Evolutionary conservation across 371 early-diverging fungal genomes (phyloP), one percentile per base, ranked within the genome.

Genomic region (Entomophthora muscae): DNA sequence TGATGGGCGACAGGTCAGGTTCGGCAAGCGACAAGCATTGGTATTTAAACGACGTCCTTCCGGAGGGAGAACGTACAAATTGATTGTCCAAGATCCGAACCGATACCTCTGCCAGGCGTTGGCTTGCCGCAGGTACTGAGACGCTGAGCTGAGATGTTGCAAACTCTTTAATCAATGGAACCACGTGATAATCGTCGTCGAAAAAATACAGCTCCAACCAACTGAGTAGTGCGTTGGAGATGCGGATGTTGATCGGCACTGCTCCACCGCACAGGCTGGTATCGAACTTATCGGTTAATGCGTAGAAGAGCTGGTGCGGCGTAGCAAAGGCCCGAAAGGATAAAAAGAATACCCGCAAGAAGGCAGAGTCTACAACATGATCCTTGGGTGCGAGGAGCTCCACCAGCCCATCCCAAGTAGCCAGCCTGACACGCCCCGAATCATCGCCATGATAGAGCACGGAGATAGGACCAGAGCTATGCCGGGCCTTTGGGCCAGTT

Each of bases 181-280:
- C 29, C 28, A 57, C 30, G 13, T 13, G 58, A 57, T 28, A 57
- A n/a, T 57, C 58, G 13, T 57, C 58, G 2, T 57, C 12, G 22
- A 57, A 57, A n/a, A 5, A 57, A 26, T 57, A 57, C 12, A 57
- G 17, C 30, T 57, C 58, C 17, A 57, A 26, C 58, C 58, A 57
- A n/a, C 58, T 26, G 2, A 26, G 23, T 3, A 57, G 30, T 3
- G 58, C 58, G 58, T 57, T 57, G 7, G 17, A 57, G 26, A 57
- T 17, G 23, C 58, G 17, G 29, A 57, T 57, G 30, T 57, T 28
- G 2, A 26, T n/a, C 23, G 58, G 58, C 13, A 30, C 29, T 3
- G 58, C 22, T 3, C 13, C 21, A 12, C 24, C 28, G 26, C 28
- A n/a, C 21, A 10, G 24, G 5, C 7, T 55, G 24, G 22, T 27